phyloP scores from a whole-genome alignment of 1,139 yeast species.

The Protomyces gravidus region DNA sequence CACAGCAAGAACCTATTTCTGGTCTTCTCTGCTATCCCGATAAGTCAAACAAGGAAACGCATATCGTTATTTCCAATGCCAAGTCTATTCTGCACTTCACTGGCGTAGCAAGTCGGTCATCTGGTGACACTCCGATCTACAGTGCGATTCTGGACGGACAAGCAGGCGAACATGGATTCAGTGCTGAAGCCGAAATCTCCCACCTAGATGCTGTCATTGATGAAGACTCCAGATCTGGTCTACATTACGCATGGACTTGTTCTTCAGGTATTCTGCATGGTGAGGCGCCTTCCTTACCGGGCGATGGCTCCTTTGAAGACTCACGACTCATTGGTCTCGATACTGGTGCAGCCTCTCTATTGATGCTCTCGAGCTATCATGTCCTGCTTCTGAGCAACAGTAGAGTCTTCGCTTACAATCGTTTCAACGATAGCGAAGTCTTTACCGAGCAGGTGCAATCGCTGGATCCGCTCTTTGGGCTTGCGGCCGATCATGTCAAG shows the following conservation, averaged over 20 bases:
- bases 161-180: conserved; percentile 11
- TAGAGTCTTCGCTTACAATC: conserved; percentile 1
- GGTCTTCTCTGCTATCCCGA: conserved; percentile 1
- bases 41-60: background rate
- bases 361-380: conserved; percentile 11
- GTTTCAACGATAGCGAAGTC: conserved; percentile 6
- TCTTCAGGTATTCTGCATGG: conserved; percentile 17
- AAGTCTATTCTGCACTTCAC: conserved; percentile 1
- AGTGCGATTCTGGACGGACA: background rate
- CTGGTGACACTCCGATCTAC: conserved; percentile 4
- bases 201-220: conserved; percentile 5
- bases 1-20: conserved; percentile 3
- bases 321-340: background rate
- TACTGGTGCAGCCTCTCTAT: background rate
- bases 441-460: background rate
- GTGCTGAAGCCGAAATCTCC: background rate
- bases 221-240: background rate
- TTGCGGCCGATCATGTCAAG: conserved; percentile 54
- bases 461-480: conserved; percentile 44
- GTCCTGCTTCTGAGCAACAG: conserved; percentile 1
- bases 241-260: conserved; percentile 14
- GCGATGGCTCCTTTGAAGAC: conserved; percentile 18
- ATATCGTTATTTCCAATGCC: conserved; percentile 2
- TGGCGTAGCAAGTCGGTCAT: background rate
- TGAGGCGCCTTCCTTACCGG: conserved; percentile 4